These are phyloP conservation scores for Agapanthus africanus DNA, from an alignment of 106 monocot genomes.

Conservation along the genomic window DNA sequence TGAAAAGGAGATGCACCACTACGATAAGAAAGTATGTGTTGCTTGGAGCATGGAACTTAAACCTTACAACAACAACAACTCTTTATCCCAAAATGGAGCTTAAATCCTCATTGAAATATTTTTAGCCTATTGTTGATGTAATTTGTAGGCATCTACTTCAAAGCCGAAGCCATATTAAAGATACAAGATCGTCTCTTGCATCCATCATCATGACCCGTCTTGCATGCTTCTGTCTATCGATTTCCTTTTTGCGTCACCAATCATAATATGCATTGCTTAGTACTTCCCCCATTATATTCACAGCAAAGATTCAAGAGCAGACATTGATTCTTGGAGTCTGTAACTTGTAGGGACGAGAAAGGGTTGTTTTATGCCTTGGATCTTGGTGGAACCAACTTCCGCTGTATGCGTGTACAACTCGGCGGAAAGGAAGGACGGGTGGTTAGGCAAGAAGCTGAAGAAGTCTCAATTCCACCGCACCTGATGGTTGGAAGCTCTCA, in stretches of 20 bases:
- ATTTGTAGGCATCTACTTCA: too few relatives aligned
- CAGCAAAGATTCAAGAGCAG: background rate
- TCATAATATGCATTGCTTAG: background rate
- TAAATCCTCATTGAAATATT: too few relatives aligned
- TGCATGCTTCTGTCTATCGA: background rate
- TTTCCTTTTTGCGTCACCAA: background rate
- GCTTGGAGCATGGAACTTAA: too few relatives aligned
- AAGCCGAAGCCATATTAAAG: too few relatives aligned
- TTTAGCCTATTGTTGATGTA: too few relatives aligned
- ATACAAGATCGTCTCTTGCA: too few relatives aligned
- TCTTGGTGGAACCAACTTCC: constrained; percentile 46
- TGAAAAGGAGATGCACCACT: too few relatives aligned
- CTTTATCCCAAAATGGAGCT: too few relatives aligned
- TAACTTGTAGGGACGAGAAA: constrained; percentile 28
- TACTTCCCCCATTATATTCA: background rate
- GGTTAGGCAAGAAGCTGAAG: constrained; percentile 28
- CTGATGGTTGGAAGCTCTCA: constrained; percentile 33
- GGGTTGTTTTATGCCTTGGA: constrained; percentile 44
- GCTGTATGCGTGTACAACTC: constrained; percentile 29
- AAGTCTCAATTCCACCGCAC: constrained; percentile 41
- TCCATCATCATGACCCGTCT: too few relatives aligned
- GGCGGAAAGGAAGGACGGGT: constrained; percentile 38
- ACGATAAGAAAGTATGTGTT: too few relatives aligned
- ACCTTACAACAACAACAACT: too few relatives aligned
- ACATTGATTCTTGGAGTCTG: background rate